Percentiles rank a stretch among this genome's conserved stretches.
Evolutionary conservation across 2,329 filamentous ascomycete genomes (phyloP).

Genomic region (Ophiostoma sp.): DNA sequence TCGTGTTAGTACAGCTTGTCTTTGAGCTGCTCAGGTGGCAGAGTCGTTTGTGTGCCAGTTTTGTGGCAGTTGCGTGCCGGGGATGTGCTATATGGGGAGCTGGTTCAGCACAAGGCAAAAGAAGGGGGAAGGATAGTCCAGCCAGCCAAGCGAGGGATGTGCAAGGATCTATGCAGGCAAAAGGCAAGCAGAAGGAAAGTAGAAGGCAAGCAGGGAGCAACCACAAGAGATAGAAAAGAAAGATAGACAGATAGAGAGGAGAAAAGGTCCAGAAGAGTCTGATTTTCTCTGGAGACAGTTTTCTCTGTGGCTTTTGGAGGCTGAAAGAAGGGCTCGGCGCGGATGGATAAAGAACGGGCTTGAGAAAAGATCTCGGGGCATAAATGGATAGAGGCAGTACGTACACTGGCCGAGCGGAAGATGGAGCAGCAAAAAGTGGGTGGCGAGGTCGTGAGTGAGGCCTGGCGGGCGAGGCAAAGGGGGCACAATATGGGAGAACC

Average conservation of each 20-base stretch:
- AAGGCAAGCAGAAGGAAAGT: not conserved
- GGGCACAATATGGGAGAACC: conserved; percentile 13
- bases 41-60: too few species aligned
- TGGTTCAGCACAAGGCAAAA: not conserved
- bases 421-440: conserved; percentile 19
- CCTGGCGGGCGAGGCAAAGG: conserved; percentile 1
- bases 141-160: not conserved
- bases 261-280: conserved; percentile 6
- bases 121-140: not conserved
- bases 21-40: too few species aligned
- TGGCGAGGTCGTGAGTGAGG: conserved; percentile 13
- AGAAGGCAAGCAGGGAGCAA: too few species aligned
- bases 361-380: not conserved
- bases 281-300: conserved; percentile 1
- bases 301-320: not conserved
- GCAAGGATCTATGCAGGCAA: not conserved
- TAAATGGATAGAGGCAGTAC: conserved; percentile 6
- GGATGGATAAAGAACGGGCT: not conserved
- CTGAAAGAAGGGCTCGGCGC: not conserved
- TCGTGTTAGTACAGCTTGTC: too few species aligned
- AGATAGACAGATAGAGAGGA: not conserved
- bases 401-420: not conserved
- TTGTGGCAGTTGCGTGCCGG: too few species aligned
- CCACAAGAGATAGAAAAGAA: conserved; percentile 3
- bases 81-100: not conserved